phyloP scores from a whole-genome alignment of 176 grass and related monocot genomes.

The Areca catechu region DNA sequence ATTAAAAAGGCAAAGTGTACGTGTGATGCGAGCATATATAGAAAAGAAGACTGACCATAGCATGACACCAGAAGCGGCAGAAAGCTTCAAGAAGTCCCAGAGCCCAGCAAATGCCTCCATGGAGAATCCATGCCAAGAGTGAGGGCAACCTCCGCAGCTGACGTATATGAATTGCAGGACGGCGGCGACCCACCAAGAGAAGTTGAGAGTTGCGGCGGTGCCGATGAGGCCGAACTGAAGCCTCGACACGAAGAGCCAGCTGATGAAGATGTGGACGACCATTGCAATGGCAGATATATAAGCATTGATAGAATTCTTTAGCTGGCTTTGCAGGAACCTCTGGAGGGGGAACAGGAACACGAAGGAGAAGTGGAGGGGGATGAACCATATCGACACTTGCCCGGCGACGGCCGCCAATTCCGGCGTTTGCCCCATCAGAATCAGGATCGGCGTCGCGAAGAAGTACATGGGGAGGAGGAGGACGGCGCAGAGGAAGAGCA shows the following conservation, averaged over 20 bases:
- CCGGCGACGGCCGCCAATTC: slow-evolving; percentile 61
- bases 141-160: slow-evolving; percentile 58
- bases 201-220: slow-evolving; percentile 73
- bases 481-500: slow-evolving; percentile 56
- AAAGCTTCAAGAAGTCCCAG: slow-evolving; percentile 85
- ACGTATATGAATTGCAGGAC: slow-evolving; percentile 43
- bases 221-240: slow-evolving; percentile 57
- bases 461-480: slow-evolving; percentile 81
- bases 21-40: no score
- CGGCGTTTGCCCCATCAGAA: slow-evolving; percentile 55
- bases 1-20: neutral
- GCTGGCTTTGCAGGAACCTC: slow-evolving; percentile 89
- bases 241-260: slow-evolving; percentile 58
- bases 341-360: slow-evolving; percentile 86
- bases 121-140: slow-evolving; percentile 82
- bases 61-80: slow-evolving; percentile 74
- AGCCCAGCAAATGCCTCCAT: slow-evolving; percentile 59
- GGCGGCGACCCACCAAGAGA: slow-evolving; percentile 73
- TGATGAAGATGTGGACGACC: slow-evolving; percentile 46
- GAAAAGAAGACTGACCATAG: slow-evolving; percentile 49
- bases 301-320: slow-evolving; percentile 67
- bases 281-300: slow-evolving; percentile 38
- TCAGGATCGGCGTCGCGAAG: slow-evolving; percentile 59
- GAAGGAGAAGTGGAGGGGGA: slow-evolving; percentile 93
- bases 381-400: slow-evolving; percentile 62